phyloP scores from a whole-genome alignment of 257 asterid species.

The Haberlea rhodopensis region DNA sequence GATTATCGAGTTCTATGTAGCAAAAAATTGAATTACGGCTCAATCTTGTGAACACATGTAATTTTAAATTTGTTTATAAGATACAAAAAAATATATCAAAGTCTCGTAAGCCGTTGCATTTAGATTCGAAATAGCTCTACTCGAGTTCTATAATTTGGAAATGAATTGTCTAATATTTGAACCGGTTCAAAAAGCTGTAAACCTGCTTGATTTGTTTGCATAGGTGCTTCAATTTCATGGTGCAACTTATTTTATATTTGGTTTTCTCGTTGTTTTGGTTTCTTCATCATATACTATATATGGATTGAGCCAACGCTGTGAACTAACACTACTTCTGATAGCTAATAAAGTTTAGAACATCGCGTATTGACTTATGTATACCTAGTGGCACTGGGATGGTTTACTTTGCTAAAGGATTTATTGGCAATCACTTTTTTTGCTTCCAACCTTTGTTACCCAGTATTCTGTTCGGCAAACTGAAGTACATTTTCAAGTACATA shows the following conservation, averaged over 20 bases:
- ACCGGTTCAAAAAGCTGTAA: too few relatives aligned
- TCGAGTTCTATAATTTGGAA: too few relatives aligned
- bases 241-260: background rate
- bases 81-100: too few relatives aligned
- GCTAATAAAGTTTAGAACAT: too few relatives aligned
- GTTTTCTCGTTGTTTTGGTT: background rate
- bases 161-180: too few relatives aligned
- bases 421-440: slow-evolving; percentile 10
- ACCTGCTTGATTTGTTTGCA: background rate
- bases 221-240: slow-evolving; percentile 9
- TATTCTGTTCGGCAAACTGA: background rate
- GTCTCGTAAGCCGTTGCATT: too few relatives aligned
- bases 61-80: too few relatives aligned
- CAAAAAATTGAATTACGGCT: too few relatives aligned
- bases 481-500: slow-evolving; percentile 4
- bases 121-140: too few relatives aligned
- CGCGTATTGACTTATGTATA: background rate
- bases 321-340: background rate
- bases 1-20: background rate
- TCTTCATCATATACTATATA: too few relatives aligned
- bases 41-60: too few relatives aligned
- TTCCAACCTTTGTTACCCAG: background rate
- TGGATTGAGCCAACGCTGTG: slow-evolving; percentile 4
- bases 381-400: background rate
- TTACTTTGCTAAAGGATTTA: background rate